A percentile compares a stretch with the other conserved stretches of the same genome.
Evolutionary conservation across 1,284 basidiomycete species (phyloP).

Genomic region (Cutaneotrichosporon sp.): DNA sequence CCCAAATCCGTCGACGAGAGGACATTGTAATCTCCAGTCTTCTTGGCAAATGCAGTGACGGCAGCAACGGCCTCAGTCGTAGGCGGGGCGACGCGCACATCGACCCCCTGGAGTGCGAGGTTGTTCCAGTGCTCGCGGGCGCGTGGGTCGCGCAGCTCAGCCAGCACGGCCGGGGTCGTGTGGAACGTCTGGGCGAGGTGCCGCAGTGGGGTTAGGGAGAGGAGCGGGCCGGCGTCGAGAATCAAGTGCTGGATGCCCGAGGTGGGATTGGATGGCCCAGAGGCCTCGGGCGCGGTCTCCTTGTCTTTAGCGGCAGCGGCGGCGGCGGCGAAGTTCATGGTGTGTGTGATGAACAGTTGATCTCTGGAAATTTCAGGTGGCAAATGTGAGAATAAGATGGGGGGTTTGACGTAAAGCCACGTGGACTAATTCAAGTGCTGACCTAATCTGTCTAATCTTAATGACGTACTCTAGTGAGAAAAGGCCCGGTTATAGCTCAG

Average conservation of each 20-base stretch:
- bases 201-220: constrained; percentile 78
- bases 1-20: constrained; percentile 88
- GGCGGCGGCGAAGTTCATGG: constrained; percentile 3
- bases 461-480: background rate
- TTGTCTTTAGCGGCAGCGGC: constrained; percentile 2
- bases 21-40: constrained; percentile 94
- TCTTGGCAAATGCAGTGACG: constrained; percentile 88
- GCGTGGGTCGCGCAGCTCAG: constrained; percentile 81
- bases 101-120: constrained; percentile 63
- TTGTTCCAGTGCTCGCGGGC: constrained; percentile 81
- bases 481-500: no score
- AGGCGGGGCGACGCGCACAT: constrained; percentile 70
- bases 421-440: background rate
- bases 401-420: background rate
- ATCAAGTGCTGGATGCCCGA: constrained; percentile 68
- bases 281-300: background rate
- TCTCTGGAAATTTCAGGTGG: background rate
- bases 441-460: background rate
- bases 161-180: constrained; percentile 83
- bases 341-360: background rate
- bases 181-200: constrained; percentile 78
- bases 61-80: constrained; percentile 69
- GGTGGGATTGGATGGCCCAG: background rate
- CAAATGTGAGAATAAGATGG: background rate
- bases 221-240: constrained; percentile 86